Base-by-base conservation (phyloP, 108 stramenopile genomes). In the Cyclostephanos invisitatus region DNA sequence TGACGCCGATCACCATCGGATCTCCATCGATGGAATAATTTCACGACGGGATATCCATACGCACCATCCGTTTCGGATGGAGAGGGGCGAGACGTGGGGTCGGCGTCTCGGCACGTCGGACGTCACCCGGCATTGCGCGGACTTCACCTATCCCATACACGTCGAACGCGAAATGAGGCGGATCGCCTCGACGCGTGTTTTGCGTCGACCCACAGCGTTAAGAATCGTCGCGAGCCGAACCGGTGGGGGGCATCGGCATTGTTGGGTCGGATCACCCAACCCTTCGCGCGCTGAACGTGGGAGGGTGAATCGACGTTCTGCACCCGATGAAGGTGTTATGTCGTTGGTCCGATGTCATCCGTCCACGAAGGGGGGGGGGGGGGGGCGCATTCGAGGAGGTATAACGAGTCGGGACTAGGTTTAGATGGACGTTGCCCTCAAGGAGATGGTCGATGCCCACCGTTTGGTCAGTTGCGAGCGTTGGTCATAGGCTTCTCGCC, bases 201-300 rank as follows among this genome's bases (percentile, higher is more conserved):
- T 93, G 51, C 54, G 70, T 60, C 86, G 89, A 3, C 70, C 91
- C n/a, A n/a, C 3, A 81, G 82, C 54, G 50, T 93, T 21, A 93
- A 93, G 65, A 93, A 93, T 67, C 88, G 88, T 72, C 85, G 92
- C 11, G 85, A 90, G 36, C 48, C 90, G 25, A 89, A 89, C n/a
- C 64, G 68, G 3, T 63, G 64, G 9, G 67, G 77, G 3, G 18
- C 88, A 11, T 66, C 78, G 18, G 60, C 62, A 2, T 22, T 89
- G n/a, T n/a, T n/a, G n/a, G 20, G 70, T 64, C 4, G 40, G 70
- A 17, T 54, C 72, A 11, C 29, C 72, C 7, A 59, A 82, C 10
- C n/a, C 74, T 93, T 54, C 64, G 53, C 10, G 60, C 70, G 9
- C 50, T 93, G 14, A 89, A 93, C 81, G 48, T 90, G 18, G 92